phyloP scores from a whole-genome alignment of 306 rosid species.

The Vigna mungo region DNA sequence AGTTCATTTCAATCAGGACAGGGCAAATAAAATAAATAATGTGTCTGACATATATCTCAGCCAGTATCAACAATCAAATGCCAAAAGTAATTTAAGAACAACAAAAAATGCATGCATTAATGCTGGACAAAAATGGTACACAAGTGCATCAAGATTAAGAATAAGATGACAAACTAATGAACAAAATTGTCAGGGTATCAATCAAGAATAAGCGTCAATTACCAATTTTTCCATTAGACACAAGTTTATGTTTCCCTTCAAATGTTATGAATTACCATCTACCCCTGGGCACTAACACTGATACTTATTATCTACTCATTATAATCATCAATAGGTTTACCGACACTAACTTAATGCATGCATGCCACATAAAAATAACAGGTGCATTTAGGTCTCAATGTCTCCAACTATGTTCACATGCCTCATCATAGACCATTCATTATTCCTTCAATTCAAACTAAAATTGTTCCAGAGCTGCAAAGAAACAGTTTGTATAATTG shows the following conservation, averaged over 20 bases:
- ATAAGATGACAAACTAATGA: conserved; percentile 25
- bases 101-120: background rate
- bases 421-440: conserved; percentile 15
- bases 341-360: background rate
- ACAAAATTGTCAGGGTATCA: conserved; percentile 25
- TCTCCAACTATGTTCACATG: conserved; percentile 3
- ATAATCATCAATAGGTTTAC: background rate
- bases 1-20: background rate
- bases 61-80: conserved; percentile 9
- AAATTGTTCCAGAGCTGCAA: conserved; percentile 31
- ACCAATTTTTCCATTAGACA: too few species aligned
- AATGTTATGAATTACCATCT: too few species aligned
- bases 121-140: conserved; percentile 29
- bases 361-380: conserved; percentile 24
- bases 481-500: background rate
- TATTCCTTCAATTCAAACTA: conserved; percentile 8
- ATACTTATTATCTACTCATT: background rate
- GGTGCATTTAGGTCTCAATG: conserved; percentile 17
- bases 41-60: background rate
- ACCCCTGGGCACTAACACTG: too few species aligned
- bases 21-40: conserved; percentile 7
- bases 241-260: too few species aligned
- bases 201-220: background rate
- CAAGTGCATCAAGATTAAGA: conserved; percentile 23
- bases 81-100: conserved; percentile 13